Evolutionary conservation across 345 rosid genomes (phyloP), one percentile per base, ranked within the genome.

Genomic region (Bretschneidera sinensis): DNA sequence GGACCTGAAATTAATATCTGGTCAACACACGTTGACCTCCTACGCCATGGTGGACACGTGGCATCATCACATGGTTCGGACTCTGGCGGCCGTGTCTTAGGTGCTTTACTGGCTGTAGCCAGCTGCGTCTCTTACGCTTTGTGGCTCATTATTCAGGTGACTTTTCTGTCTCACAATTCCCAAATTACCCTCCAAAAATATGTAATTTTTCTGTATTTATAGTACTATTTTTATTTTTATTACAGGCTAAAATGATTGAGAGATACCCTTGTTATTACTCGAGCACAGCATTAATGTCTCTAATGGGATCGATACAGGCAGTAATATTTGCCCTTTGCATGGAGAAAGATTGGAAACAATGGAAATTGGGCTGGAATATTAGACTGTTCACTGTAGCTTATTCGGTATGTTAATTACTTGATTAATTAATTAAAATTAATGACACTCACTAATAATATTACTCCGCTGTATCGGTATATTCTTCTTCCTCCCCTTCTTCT

Each of bases 301-400:
- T 74, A 16, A 79, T 78, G 83, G 85, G 65, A n/a, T 60, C 81
- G 4, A 62, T 81, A 7, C 87, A 85, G 17, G 47, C 77, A 6
- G 50, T 55, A 33, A 55, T 56, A 0, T 63, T 56, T 50, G 84
- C 85, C 0, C 33, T 87, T 9, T 78, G 69, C 55, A 61, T 50
- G 9, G 84, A 79, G 55, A 78, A 67, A 54, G 83, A 81, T 51
- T 67, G 77, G 82, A 18, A 24, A 22, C 77, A 79, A 24, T 85
- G 95, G 84, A 87, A 76, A 59, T 54, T 87, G 25, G 83, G 85
- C 0, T 87, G 78, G 84, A 68, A 85, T 51, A 66, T 81, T 60
- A 64, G 79, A 61, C 80, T 85, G 39, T 61, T 76, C 48, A 66
- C 83, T 1, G 79, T 64, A 0, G 65, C 75, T n/a, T 86, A 66